Evolutionary conservation across 1,139 yeast species (phyloP).

Genomic region (Candida sp.): DNA sequence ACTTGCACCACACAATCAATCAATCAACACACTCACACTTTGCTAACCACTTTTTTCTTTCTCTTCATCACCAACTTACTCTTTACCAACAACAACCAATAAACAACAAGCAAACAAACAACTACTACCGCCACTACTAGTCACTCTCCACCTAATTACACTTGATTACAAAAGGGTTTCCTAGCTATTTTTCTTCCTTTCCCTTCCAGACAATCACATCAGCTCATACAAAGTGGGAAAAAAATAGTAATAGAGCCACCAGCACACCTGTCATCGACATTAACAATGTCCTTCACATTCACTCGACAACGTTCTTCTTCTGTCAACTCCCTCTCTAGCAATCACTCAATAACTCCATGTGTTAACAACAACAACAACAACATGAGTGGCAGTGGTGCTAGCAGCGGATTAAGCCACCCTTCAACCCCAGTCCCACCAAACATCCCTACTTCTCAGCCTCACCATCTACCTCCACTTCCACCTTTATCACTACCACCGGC

Average conservation of each 20-base stretch:
- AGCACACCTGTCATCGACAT: neutral
- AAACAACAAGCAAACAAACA: too few species aligned
- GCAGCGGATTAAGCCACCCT: constrained; percentile 1
- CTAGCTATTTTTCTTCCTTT: neutral
- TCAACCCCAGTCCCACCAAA: constrained; percentile 10
- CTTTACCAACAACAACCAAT: too few species aligned
- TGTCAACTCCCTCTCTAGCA: constrained; percentile 34
- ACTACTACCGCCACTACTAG: too few species aligned
- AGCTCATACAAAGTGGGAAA: neutral
- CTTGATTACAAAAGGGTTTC: neutral
- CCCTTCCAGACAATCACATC: neutral
- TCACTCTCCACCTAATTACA: too few species aligned
- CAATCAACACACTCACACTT: neutral
- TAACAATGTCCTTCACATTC: constrained; percentile 11
- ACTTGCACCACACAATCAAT: neutral
- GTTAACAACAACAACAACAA: neutral
- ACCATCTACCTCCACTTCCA: constrained; percentile 4
- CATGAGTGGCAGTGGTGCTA: neutral
- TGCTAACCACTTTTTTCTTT: too few species aligned
- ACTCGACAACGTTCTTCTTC: constrained; percentile 36
- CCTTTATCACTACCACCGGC: constrained; percentile 2
- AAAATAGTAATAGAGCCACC: neutral
- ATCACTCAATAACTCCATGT: constrained; percentile 20
- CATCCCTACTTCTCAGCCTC: constrained; percentile 5
- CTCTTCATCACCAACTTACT: too few species aligned